A percentile compares a stretch with the other conserved stretches of the same genome.
Evolutionary conservation across 2,329 filamentous ascomycete genomes (phyloP).

Genomic region (Coccinonectria pachysandricola): DNA sequence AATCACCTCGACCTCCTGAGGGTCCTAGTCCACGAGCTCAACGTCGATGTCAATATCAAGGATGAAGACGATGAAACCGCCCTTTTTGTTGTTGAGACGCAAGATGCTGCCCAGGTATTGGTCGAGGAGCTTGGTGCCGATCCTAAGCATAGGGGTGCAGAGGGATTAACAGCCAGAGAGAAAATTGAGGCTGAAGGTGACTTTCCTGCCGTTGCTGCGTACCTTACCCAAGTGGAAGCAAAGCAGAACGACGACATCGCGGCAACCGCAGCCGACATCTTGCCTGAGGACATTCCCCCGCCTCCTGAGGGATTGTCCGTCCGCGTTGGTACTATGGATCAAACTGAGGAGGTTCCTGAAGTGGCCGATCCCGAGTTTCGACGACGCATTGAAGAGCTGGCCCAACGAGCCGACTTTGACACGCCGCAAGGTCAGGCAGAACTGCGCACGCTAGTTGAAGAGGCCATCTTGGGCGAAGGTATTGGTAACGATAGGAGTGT

Average conservation of each 20-base stretch:
- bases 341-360: slow-evolving; percentile 46
- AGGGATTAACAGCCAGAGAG: slow-evolving; percentile 71
- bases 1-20: slow-evolving; percentile 74
- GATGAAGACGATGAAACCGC: slow-evolving; percentile 92
- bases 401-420: slow-evolving; percentile 72
- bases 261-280: slow-evolving; percentile 16
- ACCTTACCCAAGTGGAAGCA: slow-evolving; percentile 12
- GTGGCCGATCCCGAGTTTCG: slow-evolving; percentile 75
- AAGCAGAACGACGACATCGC: slow-evolving; percentile 20
- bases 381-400: slow-evolving; percentile 79
- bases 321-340: slow-evolving; percentile 64
- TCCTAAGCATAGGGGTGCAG: slow-evolving; percentile 52
- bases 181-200: slow-evolving; percentile 44
- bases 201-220: slow-evolving; percentile 13
- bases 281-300: slow-evolving; percentile 40
- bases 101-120: slow-evolving; percentile 66
- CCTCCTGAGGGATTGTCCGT: slow-evolving; percentile 69
- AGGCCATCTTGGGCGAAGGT: slow-evolving; percentile 62
- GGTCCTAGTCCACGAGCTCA: slow-evolving; percentile 62
- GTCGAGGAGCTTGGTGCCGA: slow-evolving; percentile 76
- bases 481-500: slow-evolving; percentile 55
- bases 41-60: slow-evolving; percentile 67
- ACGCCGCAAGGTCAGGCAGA: slow-evolving; percentile 70
- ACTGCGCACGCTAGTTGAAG: slow-evolving; percentile 67
- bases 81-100: slow-evolving; percentile 82